These are phyloP conservation scores for Ogataea wickerhamii DNA, from an alignment of 805 yeast species.

Conservation along the genomic window DNA sequence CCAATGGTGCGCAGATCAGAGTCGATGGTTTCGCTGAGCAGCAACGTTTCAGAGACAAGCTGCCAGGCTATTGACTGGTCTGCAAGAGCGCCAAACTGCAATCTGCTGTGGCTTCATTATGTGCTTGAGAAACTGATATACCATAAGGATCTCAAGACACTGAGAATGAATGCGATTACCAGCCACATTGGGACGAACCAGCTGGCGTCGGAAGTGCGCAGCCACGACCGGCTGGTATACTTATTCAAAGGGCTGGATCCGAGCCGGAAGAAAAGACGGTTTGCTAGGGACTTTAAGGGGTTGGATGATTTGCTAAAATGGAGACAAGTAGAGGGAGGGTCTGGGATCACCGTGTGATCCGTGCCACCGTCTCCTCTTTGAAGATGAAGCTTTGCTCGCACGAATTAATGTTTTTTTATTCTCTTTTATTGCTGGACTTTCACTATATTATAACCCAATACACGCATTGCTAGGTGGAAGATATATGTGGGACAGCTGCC, in stretches of 20 bases:
- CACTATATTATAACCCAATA: no score
- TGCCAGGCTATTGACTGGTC: constrained; percentile 45
- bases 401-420: no score
- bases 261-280: constrained; percentile 21
- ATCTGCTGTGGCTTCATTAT: constrained; percentile 63
- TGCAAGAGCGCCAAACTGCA: constrained; percentile 43
- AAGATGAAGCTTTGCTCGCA: no score
- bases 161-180: constrained; percentile 26
- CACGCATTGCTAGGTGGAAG: no score
- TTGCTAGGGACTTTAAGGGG: constrained; percentile 14
- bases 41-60: constrained; percentile 2
- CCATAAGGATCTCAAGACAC: constrained; percentile 33
- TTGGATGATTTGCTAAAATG: constrained; percentile 14
- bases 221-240: constrained; percentile 27
- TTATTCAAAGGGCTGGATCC: constrained; percentile 37
- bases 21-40: constrained; percentile 7
- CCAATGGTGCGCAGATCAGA: constrained; percentile 4
- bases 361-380: no score
- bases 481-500: no score
- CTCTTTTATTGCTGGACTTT: no score
- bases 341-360: background rate
- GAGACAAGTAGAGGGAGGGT: no score
- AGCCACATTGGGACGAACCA: constrained; percentile 18
- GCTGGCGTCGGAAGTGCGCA: constrained; percentile 20
- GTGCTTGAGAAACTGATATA: constrained; percentile 48